Percentiles rank a stretch among this genome's conserved stretches.
phyloP scores from a whole-genome alignment of 768 basidiomycete species.

The Trametes cubensis region DNA sequence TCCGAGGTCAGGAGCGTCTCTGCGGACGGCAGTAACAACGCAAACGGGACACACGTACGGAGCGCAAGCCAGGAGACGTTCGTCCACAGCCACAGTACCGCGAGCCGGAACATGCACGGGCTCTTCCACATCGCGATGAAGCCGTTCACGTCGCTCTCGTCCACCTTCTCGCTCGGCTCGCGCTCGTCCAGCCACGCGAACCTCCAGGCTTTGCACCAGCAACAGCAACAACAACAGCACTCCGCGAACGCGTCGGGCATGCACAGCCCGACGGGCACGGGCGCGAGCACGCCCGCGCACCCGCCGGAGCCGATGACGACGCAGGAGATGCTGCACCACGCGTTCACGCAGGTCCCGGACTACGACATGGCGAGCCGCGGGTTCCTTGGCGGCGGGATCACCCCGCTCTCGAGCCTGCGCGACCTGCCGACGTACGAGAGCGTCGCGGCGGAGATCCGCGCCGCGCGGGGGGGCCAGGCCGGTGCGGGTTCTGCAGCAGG shows the following conservation, averaged over 20 bases:
- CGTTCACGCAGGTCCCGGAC: conserved; percentile 80
- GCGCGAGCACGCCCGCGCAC: conserved; percentile 16
- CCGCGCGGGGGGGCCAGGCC: conserved; percentile 14
- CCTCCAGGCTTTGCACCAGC: conserved; percentile 26
- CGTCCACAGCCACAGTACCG: conserved; percentile 51
- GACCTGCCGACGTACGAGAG: conserved; percentile 91
- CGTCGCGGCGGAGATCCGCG: conserved; percentile 28
- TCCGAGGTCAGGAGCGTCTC: conserved; percentile 9
- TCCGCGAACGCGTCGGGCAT: not conserved
- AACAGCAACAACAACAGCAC: conserved; percentile 8
- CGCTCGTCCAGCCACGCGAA: conserved; percentile 40
- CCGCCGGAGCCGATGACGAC: conserved; percentile 32
- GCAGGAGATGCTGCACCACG: conserved; percentile 53
- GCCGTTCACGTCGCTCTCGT: conserved; percentile 53
- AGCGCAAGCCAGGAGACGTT: conserved; percentile 46
- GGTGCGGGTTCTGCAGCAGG: conserved; percentile 2
- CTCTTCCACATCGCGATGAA: conserved; percentile 66
- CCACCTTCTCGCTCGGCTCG: conserved; percentile 45
- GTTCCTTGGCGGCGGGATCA: conserved; percentile 87
- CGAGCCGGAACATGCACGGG: conserved; percentile 53
- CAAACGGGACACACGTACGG: conserved; percentile 18
- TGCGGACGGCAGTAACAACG: conserved; percentile 16
- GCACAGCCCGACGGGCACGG: conserved; percentile 15
- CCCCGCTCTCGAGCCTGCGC: conserved; percentile 72
- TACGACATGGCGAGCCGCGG: conserved; percentile 84